Conservation (phyloP, 768 basidiomycete species). For the Psilocybe sp. region DNA sequence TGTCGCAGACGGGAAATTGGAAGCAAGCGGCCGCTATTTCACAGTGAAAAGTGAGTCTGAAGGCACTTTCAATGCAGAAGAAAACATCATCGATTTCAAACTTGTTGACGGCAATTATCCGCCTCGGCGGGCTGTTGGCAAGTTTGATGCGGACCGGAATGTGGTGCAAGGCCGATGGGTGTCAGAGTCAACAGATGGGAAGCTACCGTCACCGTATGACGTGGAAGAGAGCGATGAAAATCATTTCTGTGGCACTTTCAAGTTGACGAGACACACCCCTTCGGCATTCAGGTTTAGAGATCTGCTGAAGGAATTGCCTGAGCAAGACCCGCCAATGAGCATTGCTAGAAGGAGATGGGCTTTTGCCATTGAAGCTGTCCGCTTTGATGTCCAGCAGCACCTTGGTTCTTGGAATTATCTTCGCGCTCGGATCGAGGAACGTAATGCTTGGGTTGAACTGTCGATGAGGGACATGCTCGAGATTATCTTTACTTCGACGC, state of each 20-base stretch:
- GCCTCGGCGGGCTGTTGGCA: too few species aligned
- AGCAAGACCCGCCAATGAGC: background rate
- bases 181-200: background rate
- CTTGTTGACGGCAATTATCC: too few species aligned
- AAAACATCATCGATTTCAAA: too few species aligned
- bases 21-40: too few species aligned
- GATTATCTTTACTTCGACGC: background rate
- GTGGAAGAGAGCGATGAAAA: background rate
- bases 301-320: background rate
- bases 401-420: background rate
- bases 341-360: slow-evolving; percentile 5
- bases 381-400: background rate
- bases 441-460: slow-evolving; percentile 6
- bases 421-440: background rate
- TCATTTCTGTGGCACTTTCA: background rate
- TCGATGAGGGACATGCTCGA: background rate
- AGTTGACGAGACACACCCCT: background rate
- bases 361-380: slow-evolving; percentile 6
- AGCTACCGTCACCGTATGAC: background rate
- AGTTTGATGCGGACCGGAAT: too few species aligned
- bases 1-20: background rate
- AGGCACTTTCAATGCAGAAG: too few species aligned
- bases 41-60: too few species aligned
- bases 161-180: too few species aligned
- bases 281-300: slow-evolving; percentile 3